These are phyloP conservation scores for Phytophthora fragariaefolia DNA, from an alignment of 352 stramenopile species.

Conservation along the genomic window DNA sequence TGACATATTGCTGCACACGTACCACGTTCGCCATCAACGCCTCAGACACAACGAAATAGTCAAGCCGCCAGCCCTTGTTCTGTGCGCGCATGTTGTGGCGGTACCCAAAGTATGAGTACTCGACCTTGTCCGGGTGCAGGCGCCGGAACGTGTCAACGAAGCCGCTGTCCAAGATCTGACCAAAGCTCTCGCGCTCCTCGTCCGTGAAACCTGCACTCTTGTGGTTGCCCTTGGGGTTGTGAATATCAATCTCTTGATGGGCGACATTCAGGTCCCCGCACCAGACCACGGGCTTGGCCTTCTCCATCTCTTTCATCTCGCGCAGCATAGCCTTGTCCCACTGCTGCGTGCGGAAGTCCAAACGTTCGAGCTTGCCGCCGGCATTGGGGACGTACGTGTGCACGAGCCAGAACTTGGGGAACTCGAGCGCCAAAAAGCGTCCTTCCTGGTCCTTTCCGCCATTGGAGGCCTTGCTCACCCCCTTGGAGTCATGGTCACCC, in stretches of 20 bases:
- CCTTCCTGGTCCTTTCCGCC: conserved; percentile 72
- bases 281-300: conserved; percentile 83
- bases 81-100: conserved; percentile 77
- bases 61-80: conserved; percentile 89
- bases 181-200: conserved; percentile 80
- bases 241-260: conserved; percentile 90
- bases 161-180: conserved; percentile 56
- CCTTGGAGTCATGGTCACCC: conserved; percentile 42
- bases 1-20: conserved; percentile 24
- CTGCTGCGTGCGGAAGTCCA: conserved; percentile 74
- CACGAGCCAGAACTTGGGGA: conserved; percentile 79
- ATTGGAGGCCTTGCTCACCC: conserved; percentile 24
- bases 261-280: conserved; percentile 88
- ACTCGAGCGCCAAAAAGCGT: conserved; percentile 83
- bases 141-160: conserved; percentile 83
- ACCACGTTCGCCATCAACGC: conserved; percentile 67
- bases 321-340: conserved; percentile 81
- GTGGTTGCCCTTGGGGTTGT: conserved; percentile 84
- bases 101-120: conserved; percentile 88
- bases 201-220: conserved; percentile 84
- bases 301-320: conserved; percentile 75
- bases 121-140: conserved; percentile 63
- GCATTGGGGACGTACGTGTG: conserved; percentile 88
- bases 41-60: conserved; percentile 86
- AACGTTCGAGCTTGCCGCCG: conserved; percentile 71